Conservation (phyloP, 805 yeast species). For the Phaffomyces antillensis region DNA sequence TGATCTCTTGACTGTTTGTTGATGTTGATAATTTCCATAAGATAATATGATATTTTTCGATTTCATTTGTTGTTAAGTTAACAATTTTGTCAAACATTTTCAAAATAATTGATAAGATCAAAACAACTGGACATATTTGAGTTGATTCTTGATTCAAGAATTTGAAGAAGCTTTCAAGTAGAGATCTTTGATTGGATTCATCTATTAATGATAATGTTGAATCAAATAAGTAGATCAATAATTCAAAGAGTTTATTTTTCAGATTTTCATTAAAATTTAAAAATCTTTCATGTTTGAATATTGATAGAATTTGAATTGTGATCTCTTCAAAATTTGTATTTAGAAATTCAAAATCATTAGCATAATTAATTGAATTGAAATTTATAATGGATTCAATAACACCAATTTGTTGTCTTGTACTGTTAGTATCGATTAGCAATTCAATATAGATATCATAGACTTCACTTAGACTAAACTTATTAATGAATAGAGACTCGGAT, state of each 20-base stretch:
- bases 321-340: conserved; percentile 22
- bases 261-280: conserved; percentile 13
- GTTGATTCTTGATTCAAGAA: conserved; percentile 5
- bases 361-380: conserved; percentile 24
- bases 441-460: conserved; percentile 18
- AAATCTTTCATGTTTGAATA: conserved; percentile 24
- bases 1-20: conserved; percentile 31
- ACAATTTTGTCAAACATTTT: conserved; percentile 25
- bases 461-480: conserved; percentile 17
- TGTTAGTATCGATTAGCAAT: conserved; percentile 18
- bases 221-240: conserved; percentile 21
- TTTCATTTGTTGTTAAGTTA: conserved; percentile 16
- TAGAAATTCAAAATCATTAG: conserved; percentile 22
- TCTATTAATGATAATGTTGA: conserved; percentile 21
- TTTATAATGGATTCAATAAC: conserved; percentile 32
- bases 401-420: conserved; percentile 23
- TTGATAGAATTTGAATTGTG: conserved; percentile 17
- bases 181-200: conserved; percentile 27
- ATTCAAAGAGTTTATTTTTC: conserved; percentile 13
- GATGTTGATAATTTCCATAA: conserved; percentile 32
- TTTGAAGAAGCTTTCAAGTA: conserved; percentile 20
- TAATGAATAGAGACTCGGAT: conserved; percentile 26
- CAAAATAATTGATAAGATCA: conserved; percentile 18
- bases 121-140: conserved; percentile 3
- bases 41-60: conserved; percentile 21